Evolutionary conservation across 805 yeast genomes (phyloP).

Genomic region (Pichia eremophila): DNA sequence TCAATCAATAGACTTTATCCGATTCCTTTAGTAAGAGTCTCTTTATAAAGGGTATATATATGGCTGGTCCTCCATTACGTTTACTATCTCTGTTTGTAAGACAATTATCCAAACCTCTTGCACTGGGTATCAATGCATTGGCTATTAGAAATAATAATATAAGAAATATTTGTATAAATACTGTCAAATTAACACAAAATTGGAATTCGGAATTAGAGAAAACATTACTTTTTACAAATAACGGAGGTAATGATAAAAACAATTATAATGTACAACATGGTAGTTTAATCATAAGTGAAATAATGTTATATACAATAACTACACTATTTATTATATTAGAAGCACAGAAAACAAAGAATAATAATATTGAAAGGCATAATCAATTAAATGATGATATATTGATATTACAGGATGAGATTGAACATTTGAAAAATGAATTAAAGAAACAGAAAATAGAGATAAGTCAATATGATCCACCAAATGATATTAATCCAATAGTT

Average conservation of each 20-base stretch:
- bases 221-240: background rate
- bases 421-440: conserved; percentile 41
- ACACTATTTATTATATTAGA: conserved; percentile 69
- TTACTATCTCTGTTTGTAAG: conserved; percentile 61
- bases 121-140: conserved; percentile 58
- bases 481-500: conserved; percentile 38
- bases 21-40: too few relatives aligned
- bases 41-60: conserved; percentile 13
- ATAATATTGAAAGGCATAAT: conserved; percentile 53
- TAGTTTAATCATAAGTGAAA: conserved; percentile 42
- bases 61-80: conserved; percentile 75
- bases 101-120: conserved; percentile 74
- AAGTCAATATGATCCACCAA: conserved; percentile 30
- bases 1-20: too few relatives aligned
- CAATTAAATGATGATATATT: conserved; percentile 64
- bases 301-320: conserved; percentile 72
- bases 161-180: conserved; percentile 48
- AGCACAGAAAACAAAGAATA: conserved; percentile 54
- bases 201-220: conserved; percentile 18
- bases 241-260: background rate
- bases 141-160: conserved; percentile 66
- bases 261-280: background rate
- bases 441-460: conserved; percentile 31
- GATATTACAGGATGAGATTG: conserved; percentile 62
- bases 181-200: conserved; percentile 66